Evolutionary conservation across 257 asterid genomes (phyloP).

Genomic region (Anisodus acutangulus): DNA sequence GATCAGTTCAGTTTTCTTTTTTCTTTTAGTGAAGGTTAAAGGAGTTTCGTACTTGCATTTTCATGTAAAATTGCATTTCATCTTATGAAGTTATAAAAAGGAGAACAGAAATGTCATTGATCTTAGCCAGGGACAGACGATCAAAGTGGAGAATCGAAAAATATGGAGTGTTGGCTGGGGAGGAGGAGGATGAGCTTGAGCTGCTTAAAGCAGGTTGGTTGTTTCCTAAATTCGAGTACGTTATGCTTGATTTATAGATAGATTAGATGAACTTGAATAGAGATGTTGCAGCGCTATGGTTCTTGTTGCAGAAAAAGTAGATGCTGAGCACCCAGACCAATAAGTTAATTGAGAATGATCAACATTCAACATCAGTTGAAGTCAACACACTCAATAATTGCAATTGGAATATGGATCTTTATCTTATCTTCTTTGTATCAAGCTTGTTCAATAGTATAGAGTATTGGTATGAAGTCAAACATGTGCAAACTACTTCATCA

Average conservation of each 20-base stretch:
- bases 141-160: not conserved
- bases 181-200: not conserved
- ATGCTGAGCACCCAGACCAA: not conserved
- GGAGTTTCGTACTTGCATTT: not conserved
- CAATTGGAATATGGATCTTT: not conserved
- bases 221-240: not conserved
- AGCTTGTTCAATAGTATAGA: not conserved
- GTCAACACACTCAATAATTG: not conserved
- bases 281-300: not conserved
- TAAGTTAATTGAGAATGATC: conserved; percentile 6
- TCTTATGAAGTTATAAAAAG: not conserved
- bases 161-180: not conserved
- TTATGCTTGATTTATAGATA: not conserved
- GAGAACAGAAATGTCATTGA: not conserved
- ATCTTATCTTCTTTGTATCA: not conserved
- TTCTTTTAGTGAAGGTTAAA: not conserved
- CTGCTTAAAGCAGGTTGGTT: conserved; percentile 4
- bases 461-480: not conserved
- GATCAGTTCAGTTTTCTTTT: not conserved
- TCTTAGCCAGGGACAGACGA: not conserved
- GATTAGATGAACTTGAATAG: conserved; percentile 13
- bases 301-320: conserved; percentile 5
- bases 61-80: not conserved
- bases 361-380: not conserved
- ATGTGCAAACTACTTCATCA: not conserved